Percentiles rank a stretch among this genome's conserved stretches.
phyloP scores from a whole-genome alignment of 345 rosid genomes.

The Atalantia buxifolia region DNA sequence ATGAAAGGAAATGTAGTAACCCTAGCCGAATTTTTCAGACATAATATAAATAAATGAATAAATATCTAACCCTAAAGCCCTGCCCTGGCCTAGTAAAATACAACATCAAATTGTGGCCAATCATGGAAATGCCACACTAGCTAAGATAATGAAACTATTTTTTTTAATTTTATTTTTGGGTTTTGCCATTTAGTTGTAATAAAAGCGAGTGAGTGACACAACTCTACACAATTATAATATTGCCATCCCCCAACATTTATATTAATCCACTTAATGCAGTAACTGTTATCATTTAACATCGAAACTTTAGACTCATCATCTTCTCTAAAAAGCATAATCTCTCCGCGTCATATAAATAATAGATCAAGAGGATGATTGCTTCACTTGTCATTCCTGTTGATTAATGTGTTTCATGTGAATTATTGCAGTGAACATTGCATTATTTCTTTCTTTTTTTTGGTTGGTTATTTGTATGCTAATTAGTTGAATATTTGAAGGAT shows the following conservation, averaged over 20 bases:
- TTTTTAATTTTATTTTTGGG: background rate
- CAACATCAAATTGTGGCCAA: constrained; percentile 2
- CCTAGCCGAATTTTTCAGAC: constrained; percentile 18
- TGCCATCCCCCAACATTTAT: background rate
- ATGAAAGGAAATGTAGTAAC: constrained; percentile 20
- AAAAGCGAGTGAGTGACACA: background rate
- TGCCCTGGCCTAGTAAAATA: constrained; percentile 2
- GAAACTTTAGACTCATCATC: background rate
- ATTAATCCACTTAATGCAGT: background rate
- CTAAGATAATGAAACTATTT: background rate
- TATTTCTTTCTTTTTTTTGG: background rate
- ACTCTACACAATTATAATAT: background rate
- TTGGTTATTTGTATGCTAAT: background rate
- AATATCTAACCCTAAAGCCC: constrained; percentile 4
- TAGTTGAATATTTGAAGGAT: background rate
- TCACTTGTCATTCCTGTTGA: background rate
- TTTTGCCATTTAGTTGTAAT: background rate
- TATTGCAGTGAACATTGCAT: background rate
- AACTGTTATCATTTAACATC: background rate
- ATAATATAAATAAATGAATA: background rate
- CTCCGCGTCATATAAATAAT: background rate
- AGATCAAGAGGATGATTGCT: no score
- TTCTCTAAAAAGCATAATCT: background rate
- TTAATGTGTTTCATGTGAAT: background rate
- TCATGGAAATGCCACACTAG: background rate